phyloP scores from a whole-genome alignment of 2,329 filamentous ascomycete genomes.

The Phoma herbarum region DNA sequence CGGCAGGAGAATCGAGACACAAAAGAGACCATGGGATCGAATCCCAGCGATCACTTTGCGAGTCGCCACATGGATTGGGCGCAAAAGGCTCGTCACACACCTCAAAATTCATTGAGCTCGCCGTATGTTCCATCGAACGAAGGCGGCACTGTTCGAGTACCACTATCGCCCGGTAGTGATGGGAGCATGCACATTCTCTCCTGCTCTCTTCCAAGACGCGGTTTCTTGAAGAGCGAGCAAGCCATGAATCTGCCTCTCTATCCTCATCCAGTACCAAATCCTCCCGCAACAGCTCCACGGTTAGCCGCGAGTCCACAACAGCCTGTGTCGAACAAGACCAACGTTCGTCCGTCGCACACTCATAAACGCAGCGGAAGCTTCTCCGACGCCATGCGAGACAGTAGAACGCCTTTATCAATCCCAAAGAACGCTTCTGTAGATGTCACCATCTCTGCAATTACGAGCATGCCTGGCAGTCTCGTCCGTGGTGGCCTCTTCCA shows the following conservation, averaged over 20 bases:
- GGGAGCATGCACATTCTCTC: constrained; percentile 66
- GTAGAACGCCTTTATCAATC: constrained; percentile 63
- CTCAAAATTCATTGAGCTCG: constrained; percentile 49
- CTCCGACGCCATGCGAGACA: constrained; percentile 81
- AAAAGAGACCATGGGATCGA: constrained; percentile 48
- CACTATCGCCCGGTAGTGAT: constrained; percentile 57
- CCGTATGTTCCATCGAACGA: constrained; percentile 46
- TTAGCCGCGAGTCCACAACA: constrained; percentile 43
- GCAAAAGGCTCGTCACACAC: constrained; percentile 46
- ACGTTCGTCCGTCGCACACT: constrained; percentile 47
- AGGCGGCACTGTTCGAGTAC: constrained; percentile 45
- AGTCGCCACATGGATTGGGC: constrained; percentile 52
- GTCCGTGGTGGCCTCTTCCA: constrained; percentile 87
- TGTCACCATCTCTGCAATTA: constrained; percentile 63
- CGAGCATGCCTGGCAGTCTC: constrained; percentile 80
- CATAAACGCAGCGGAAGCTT: constrained; percentile 90
- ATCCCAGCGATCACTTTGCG: constrained; percentile 51
- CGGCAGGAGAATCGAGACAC: constrained; percentile 36
- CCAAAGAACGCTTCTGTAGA: constrained; percentile 55
- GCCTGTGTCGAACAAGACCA: constrained; percentile 36
- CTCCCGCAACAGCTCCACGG: constrained; percentile 36
- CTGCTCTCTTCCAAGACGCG: constrained; percentile 65
- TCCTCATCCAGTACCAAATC: constrained; percentile 49
- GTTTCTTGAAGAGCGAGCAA: constrained; percentile 44
- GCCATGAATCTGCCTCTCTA: constrained; percentile 52